A percentile compares a stretch with the other conserved stretches of the same genome.
These are phyloP conservation scores for Pythium phragmitis DNA, from an alignment of 352 stramenopile genomes.

Conservation along the genomic window DNA sequence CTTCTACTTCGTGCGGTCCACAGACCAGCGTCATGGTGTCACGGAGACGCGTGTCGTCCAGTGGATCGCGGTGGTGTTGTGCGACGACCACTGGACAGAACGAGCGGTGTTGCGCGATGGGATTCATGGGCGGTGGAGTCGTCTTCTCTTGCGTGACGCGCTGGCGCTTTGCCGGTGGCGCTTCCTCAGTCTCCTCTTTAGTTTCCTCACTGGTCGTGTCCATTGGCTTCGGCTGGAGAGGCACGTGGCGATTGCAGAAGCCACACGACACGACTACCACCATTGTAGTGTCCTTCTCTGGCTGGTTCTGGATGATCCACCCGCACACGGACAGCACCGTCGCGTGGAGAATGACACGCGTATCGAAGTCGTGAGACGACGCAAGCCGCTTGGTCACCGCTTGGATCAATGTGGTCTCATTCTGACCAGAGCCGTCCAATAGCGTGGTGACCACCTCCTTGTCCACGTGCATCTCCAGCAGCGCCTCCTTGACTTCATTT, in stretches of 20 bases:
- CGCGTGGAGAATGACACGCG: constrained; percentile 20
- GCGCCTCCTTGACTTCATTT: constrained; percentile 8
- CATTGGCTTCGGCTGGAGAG: not conserved
- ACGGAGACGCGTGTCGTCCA: constrained; percentile 12
- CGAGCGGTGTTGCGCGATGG: constrained; percentile 41
- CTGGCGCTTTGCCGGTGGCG: constrained; percentile 35
- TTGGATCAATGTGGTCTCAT: not conserved
- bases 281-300: not conserved
- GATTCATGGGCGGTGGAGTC: constrained; percentile 16
- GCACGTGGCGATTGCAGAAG: constrained; percentile 43
- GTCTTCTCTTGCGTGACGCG: constrained; percentile 14
- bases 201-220: not conserved
- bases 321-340: constrained; percentile 38
- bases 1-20: not conserved
- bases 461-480: not conserved
- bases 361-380: not conserved
- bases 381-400: not conserved
- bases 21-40: constrained; percentile 1
- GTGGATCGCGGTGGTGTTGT: constrained; percentile 6
- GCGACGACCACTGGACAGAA: constrained; percentile 62
- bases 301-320: constrained; percentile 38
- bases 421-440: not conserved
- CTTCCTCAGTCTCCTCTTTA: not conserved
- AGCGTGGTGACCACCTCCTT: constrained; percentile 6
- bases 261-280: constrained; percentile 31